phyloP scores from a whole-genome alignment of 1,139 yeast species.

The Pneumocystis jirovecii region DNA sequence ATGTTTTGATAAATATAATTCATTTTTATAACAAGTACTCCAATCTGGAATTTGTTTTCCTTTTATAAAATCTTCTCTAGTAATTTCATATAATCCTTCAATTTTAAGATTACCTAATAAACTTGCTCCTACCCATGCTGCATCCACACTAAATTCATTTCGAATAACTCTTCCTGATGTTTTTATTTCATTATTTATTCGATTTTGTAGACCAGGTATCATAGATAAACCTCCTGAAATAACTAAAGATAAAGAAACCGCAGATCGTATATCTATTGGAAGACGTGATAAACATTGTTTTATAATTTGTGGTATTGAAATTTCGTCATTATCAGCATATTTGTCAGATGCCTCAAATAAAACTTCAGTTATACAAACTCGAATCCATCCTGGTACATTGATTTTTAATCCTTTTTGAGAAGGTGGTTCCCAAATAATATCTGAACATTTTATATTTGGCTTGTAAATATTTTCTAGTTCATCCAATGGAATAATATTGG shows the following conservation, averaged over 20 bases:
- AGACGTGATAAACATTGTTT: not conserved
- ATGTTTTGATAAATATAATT: not conserved
- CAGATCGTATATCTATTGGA: constrained; percentile 7
- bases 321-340: constrained; percentile 9
- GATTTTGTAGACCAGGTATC: constrained; percentile 6
- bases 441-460: not conserved
- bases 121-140: constrained; percentile 2
- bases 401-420: constrained; percentile 1
- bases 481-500: constrained; percentile 1
- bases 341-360: constrained; percentile 6
- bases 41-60: not conserved
- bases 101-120: constrained; percentile 1
- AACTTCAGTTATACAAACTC: constrained; percentile 6
- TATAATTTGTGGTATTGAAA: constrained; percentile 5
- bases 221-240: constrained; percentile 6
- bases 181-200: constrained; percentile 6
- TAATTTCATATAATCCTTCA: constrained; percentile 1
- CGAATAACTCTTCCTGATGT: constrained; percentile 1
- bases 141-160: not conserved
- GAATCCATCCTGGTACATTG: constrained; percentile 8
- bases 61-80: not conserved
- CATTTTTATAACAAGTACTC: not conserved
- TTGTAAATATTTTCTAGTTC: constrained; percentile 3
- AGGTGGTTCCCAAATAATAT: constrained; percentile 6
- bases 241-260: constrained; percentile 2